A percentile compares a stretch with the other conserved stretches of the same genome.
phyloP scores from a whole-genome alignment of 495 filamentous ascomycete species.

The Penicillium nucicola region DNA sequence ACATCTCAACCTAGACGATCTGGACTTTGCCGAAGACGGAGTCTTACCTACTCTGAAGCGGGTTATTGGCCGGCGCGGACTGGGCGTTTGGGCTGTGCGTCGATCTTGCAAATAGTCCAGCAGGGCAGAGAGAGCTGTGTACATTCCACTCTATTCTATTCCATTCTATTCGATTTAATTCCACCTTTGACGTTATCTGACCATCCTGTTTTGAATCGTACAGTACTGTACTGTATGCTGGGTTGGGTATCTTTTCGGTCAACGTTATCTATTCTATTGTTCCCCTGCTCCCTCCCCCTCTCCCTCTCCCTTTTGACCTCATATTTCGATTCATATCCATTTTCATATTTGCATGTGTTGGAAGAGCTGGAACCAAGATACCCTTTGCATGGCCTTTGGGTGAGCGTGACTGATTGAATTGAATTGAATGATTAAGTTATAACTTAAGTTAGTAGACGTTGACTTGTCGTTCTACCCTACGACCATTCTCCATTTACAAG shows the following conservation, averaged over 20 bases:
- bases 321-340: too few species aligned
- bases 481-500: too few species aligned
- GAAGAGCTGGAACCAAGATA: background rate
- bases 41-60: constrained; percentile 68
- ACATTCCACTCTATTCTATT: background rate
- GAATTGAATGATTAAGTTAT: too few species aligned
- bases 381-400: constrained; percentile 4
- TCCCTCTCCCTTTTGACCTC: background rate
- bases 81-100: constrained; percentile 72
- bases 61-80: constrained; percentile 75
- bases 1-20: constrained; percentile 88
- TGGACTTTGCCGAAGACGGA: constrained; percentile 86
- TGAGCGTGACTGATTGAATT: constrained; percentile 2
- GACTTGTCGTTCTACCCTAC: too few species aligned
- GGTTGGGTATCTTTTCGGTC: too few species aligned
- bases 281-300: background rate
- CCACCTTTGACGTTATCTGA: too few species aligned
- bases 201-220: too few species aligned
- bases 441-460: too few species aligned
- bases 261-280: too few species aligned
- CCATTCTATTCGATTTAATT: too few species aligned
- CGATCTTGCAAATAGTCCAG: constrained; percentile 14
- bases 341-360: background rate
- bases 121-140: background rate
- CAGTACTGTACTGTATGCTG: too few species aligned